These are phyloP conservation scores for Termitomyces sp. DNA, from an alignment of 768 basidiomycete genomes.

Conservation along the genomic window DNA sequence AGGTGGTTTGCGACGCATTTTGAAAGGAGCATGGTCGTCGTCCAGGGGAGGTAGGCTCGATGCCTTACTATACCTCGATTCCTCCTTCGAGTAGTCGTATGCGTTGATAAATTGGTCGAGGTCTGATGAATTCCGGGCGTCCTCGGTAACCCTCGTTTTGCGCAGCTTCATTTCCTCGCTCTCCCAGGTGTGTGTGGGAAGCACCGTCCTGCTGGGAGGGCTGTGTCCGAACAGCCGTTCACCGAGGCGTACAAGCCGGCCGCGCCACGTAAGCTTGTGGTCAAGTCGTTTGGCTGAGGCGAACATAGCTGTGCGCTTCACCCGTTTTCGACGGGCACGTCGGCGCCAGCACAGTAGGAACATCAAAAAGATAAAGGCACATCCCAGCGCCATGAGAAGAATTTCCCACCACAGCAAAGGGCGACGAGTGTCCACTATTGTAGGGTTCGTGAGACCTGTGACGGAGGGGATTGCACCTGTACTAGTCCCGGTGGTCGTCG, in stretches of 20 bases:
- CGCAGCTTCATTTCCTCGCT: conserved; percentile 47
- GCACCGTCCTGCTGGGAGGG: conserved; percentile 11
- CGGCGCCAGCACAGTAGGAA: conserved; percentile 70
- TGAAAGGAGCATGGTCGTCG: conserved; percentile 12
- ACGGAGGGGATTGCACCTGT: conserved; percentile 50
- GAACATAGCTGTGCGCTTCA: conserved; percentile 62
- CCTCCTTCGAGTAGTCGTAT: conserved; percentile 41
- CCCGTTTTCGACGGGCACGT: conserved; percentile 64
- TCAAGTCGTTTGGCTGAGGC: conserved; percentile 56
- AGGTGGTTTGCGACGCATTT: conserved; percentile 14
- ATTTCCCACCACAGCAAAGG: conserved; percentile 80
- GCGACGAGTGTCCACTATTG: conserved; percentile 23
- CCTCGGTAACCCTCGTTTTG: conserved; percentile 48
- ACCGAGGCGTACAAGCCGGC: conserved; percentile 52
- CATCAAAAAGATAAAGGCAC: conserved; percentile 71
- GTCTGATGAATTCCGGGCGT: conserved; percentile 43
- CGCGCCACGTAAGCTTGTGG: conserved; percentile 48
- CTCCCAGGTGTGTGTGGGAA: conserved; percentile 21
- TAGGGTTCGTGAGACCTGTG: conserved; percentile 57
- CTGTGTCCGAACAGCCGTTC: conserved; percentile 55
- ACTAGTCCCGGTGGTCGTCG: conserved; percentile 43
- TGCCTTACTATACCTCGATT: conserved; percentile 32
- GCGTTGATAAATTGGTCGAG: conserved; percentile 53
- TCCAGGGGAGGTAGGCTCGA: conserved; percentile 40
- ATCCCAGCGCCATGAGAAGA: conserved; percentile 77